These are phyloP conservation scores for Discostella stelligeroides DNA, from an alignment of 108 stramenopile species.

Conservation along the genomic window DNA sequence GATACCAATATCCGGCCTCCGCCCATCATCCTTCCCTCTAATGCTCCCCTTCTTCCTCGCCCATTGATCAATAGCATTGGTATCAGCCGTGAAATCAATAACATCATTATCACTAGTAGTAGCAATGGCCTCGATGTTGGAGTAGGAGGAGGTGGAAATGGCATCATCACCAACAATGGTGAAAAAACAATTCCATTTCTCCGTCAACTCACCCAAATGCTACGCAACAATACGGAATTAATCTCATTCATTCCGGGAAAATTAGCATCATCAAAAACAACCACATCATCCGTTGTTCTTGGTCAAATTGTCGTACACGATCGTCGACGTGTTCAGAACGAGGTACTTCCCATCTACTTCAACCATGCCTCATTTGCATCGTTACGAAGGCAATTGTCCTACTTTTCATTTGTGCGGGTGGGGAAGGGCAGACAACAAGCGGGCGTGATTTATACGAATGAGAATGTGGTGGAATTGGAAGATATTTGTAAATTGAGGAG, in stretches of 20 bases:
- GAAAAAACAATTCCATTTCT: not conserved
- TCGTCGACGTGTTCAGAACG: conserved; percentile 69
- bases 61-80: too few species aligned
- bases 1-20: too few species aligned
- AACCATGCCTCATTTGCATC: conserved; percentile 87
- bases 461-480: conserved; percentile 64
- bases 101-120: not conserved
- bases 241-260: conserved; percentile 75
- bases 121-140: too few species aligned
- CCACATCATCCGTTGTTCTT: conserved; percentile 8
- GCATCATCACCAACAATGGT: too few species aligned
- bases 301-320: conserved; percentile 83
- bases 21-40: too few species aligned
- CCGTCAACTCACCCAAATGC: conserved; percentile 77
- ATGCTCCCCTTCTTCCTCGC: too few species aligned
- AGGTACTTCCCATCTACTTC: conserved; percentile 82
- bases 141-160: too few species aligned
- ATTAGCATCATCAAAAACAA: conserved; percentile 1
- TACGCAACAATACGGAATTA: conserved; percentile 67
- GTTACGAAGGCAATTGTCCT: conserved; percentile 84
- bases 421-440: conserved; percentile 69
- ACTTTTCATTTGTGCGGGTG: conserved; percentile 78
- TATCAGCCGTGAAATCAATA: conserved; percentile 6
- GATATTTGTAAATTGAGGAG: conserved; percentile 79
- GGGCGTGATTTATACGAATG: conserved; percentile 79